Evolutionary conservation across 192 early-diverging fungal species (phyloP).

Genomic region (Backusella macrospora): DNA sequence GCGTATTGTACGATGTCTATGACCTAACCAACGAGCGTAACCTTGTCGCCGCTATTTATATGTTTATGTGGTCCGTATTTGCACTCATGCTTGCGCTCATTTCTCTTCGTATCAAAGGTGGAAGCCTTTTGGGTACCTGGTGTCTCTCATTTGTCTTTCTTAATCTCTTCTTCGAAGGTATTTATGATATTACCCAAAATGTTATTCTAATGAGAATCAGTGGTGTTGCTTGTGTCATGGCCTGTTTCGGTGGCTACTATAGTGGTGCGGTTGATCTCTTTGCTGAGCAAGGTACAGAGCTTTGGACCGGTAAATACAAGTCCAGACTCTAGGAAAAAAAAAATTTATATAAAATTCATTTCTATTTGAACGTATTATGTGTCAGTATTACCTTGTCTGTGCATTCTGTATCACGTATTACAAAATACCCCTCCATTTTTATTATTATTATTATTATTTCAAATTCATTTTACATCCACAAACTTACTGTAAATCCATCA

Average conservation of each 20-base stretch:
- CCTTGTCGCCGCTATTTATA: slow-evolving; percentile 24
- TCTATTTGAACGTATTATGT: background rate
- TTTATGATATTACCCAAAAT: background rate
- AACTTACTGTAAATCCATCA: slow-evolving; percentile 11
- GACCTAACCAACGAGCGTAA: background rate
- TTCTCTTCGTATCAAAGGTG: slow-evolving; percentile 26
- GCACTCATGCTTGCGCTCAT: slow-evolving; percentile 17
- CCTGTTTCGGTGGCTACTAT: slow-evolving; percentile 36
- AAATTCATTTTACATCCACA: slow-evolving; percentile 11
- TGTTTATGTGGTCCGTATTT: slow-evolving; percentile 27
- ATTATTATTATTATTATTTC: background rate
- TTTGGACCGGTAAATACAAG: slow-evolving; percentile 28
- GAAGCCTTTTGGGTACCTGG: slow-evolving; percentile 24
- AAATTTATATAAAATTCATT: background rate
- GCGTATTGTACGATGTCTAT: slow-evolving; percentile 1
- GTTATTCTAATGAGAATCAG: slow-evolving; percentile 18
- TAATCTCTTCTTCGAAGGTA: slow-evolving; percentile 29
- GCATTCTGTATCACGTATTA: background rate
- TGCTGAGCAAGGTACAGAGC: slow-evolving; percentile 30
- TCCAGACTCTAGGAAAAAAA: slow-evolving; percentile 6
- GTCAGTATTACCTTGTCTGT: slow-evolving; percentile 5
- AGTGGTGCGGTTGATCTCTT: slow-evolving; percentile 36
- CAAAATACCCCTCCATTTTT: slow-evolving; percentile 8
- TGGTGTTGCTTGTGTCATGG: slow-evolving; percentile 32
- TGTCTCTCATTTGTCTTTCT: slow-evolving; percentile 30